phyloP scores from a whole-genome alignment of 1,139 yeast species.

The Taphrina sp. region DNA sequence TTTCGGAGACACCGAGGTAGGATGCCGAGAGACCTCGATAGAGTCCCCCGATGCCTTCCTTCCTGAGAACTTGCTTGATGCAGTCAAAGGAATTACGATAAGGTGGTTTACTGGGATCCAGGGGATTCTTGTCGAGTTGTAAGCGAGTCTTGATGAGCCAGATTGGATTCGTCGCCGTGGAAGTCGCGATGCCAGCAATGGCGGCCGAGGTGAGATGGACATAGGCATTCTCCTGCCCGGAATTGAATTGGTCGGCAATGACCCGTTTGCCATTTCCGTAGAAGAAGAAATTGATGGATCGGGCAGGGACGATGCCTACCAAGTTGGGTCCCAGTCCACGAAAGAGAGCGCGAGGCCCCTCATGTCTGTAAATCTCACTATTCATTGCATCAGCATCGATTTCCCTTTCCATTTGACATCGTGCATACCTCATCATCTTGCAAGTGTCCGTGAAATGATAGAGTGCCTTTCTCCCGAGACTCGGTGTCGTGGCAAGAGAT shows the following conservation, averaged over 20 bases:
- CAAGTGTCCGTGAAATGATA: conserved; percentile 81
- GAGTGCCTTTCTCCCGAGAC: conserved; percentile 45
- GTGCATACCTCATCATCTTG: conserved; percentile 18
- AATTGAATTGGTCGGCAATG: conserved; percentile 60
- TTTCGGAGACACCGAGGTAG: conserved; percentile 88
- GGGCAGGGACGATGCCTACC: conserved; percentile 98
- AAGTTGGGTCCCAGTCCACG: conserved; percentile 95
- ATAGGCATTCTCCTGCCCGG: conserved; percentile 78
- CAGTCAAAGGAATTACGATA: conserved; percentile 89
- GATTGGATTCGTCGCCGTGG: conserved; percentile 99
- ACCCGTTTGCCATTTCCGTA: conserved; percentile 87
- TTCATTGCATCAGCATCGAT: too few relatives aligned
- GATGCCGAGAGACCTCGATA: conserved; percentile 92
- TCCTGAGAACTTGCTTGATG: conserved; percentile 60
- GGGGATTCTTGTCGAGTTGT: conserved; percentile 67
- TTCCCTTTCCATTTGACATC: too few relatives aligned
- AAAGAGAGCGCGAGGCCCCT: conserved; percentile 83
- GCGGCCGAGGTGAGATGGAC: conserved; percentile 88
- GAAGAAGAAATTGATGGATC: conserved; percentile 94
- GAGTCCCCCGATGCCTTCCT: conserved; percentile 77
- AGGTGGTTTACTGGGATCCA: conserved; percentile 47
- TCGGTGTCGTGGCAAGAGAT: conserved; percentile 38
- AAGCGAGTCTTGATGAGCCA: conserved; percentile 95
- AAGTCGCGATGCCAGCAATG: conserved; percentile 88
- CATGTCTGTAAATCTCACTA: conserved; percentile 63